phyloP scores from a whole-genome alignment of 225 moss, liverwort and hornwort genomes.

The Bryum argenteum region DNA sequence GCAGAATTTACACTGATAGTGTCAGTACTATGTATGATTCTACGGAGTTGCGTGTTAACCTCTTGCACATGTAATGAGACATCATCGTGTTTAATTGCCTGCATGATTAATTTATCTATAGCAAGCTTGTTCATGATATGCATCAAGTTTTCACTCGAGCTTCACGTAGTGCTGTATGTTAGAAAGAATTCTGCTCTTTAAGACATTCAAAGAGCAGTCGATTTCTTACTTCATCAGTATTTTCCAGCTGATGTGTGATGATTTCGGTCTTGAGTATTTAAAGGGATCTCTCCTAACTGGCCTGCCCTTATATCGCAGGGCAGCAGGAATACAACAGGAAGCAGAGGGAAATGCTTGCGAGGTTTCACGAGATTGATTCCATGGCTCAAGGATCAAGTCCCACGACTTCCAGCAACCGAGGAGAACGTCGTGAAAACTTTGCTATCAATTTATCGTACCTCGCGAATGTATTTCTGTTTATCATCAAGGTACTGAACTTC shows the following conservation, averaged over 20 bases:
- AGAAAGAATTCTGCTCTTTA: not conserved
- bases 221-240: not conserved
- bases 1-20: not conserved
- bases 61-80: not conserved
- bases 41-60: not conserved
- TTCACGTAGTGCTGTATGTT: not conserved
- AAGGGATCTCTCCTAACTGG: not conserved
- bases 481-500: constrained; percentile 50
- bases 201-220: not conserved
- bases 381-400: constrained; percentile 24
- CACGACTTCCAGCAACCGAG: constrained; percentile 6
- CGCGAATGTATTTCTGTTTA: constrained; percentile 59
- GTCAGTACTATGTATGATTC: not conserved
- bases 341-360: constrained; percentile 58
- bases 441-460: constrained; percentile 66
- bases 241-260: not conserved
- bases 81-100: not conserved
- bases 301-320: constrained; percentile 29
- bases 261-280: not conserved
- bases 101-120: not conserved
- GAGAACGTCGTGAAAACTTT: constrained; percentile 41
- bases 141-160: not conserved
- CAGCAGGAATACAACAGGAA: constrained; percentile 65
- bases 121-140: not conserved
- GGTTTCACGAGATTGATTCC: constrained; percentile 66